phyloP scores from a whole-genome alignment of 1,284 basidiomycete species.

The Volvariella surrecta region DNA sequence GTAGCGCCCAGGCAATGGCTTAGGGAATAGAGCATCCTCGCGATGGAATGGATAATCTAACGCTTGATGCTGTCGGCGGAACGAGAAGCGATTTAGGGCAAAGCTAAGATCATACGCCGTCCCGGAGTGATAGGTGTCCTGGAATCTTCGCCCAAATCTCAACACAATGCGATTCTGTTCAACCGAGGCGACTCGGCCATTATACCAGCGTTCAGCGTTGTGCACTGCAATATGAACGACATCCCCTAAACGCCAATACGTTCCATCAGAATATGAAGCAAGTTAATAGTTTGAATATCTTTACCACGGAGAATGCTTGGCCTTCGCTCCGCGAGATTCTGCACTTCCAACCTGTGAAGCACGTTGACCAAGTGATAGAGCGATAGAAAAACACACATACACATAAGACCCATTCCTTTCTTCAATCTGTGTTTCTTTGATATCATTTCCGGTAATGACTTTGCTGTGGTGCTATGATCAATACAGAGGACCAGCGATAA shows the following conservation, averaged over 20 bases:
- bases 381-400: too few relatives aligned
- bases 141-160: slow-evolving; percentile 40
- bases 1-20: slow-evolving; percentile 17
- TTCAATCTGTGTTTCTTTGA: too few relatives aligned
- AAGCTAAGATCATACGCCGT: slow-evolving; percentile 41
- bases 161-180: slow-evolving; percentile 43
- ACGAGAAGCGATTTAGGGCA: slow-evolving; percentile 42
- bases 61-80: slow-evolving; percentile 51
- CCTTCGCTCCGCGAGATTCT: slow-evolving; percentile 53
- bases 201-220: slow-evolving; percentile 36
- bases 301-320: slow-evolving; percentile 48
- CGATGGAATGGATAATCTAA: slow-evolving; percentile 33
- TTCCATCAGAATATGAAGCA: not conserved
- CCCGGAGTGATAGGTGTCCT: slow-evolving; percentile 14
- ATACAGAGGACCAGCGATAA: too few relatives aligned
- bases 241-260: slow-evolving; percentile 31
- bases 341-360: slow-evolving; percentile 38
- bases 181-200: slow-evolving; percentile 50
- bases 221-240: slow-evolving; percentile 39
- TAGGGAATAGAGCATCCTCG: slow-evolving; percentile 35
- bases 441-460: too few relatives aligned
- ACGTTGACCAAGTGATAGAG: too few relatives aligned
- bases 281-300: not conserved
- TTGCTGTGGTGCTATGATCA: too few relatives aligned
- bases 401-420: too few relatives aligned